Evolutionary conservation across 352 stramenopile genomes (phyloP), one percentile per base, ranked within the genome.

Genomic region (Labyrinthula sp.): DNA sequence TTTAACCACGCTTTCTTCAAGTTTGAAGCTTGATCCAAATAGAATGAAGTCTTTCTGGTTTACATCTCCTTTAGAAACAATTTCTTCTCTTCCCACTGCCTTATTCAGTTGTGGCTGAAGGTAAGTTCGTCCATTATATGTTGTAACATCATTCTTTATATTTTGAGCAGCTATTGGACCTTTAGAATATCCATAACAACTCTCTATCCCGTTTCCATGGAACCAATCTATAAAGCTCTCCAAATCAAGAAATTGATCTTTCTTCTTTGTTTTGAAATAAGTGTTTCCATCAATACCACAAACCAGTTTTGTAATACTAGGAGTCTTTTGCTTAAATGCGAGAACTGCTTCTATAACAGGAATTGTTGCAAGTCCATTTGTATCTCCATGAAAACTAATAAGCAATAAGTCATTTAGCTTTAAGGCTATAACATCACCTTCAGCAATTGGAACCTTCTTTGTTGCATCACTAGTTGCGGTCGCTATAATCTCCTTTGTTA

Each of bases 281-380:
- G 69, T 79, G 46, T 82, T 82, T 15, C 71, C 72, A 62, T 82
- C 72, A 36, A 82, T 49, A 20, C 72, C 72, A 63, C 79, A 82
- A 14, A 82, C 33, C 10, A 82, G 61, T 1, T 36, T 24, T 2
- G 30, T 28, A 15, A 60, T 40, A 23, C 48, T 30, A 22, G 52
- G 45, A 30, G 72, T 62, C 0, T 48, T 56, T 20, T 38, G 35
- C 48, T 75, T 65, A 12, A 62, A 60, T 21, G 71, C 20, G 3
- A 69, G 40, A 27, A 77, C 57, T 15, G 70, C 72, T 38, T 59
- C 58, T 3, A 75, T 24, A 12, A 80, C 71, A 18, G 70, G 72
- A 24, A 71, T 75, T 2, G 67, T 79, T 21, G 67, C 68, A 0
- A 79, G 50, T 20, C 72, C 72, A 58, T 80, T 77, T 0, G 72